Percentiles rank a stretch among this genome's conserved stretches.
These are phyloP conservation scores for Pseudoperonospora humuli DNA, from an alignment of 352 stramenopile genomes.

Conservation along the genomic window DNA sequence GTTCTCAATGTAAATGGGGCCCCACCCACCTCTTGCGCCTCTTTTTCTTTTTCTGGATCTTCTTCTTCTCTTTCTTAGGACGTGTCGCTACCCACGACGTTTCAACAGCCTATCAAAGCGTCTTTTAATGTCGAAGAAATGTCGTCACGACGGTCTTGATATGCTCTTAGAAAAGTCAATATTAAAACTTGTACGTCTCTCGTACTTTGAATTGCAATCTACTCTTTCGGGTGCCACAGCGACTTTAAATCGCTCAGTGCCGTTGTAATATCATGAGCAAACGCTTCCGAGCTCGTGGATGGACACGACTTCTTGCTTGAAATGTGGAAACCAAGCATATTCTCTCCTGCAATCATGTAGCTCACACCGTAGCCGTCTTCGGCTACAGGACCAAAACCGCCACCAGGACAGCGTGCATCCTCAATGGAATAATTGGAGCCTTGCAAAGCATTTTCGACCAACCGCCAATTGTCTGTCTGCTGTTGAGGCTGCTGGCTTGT, in stretches of 20 bases:
- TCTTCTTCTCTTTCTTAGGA: not conserved
- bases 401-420: constrained; percentile 64
- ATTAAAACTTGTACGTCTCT: not conserved
- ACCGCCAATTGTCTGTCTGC: constrained; percentile 78
- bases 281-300: constrained; percentile 73
- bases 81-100: not conserved
- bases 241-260: constrained; percentile 78
- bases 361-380: constrained; percentile 87
- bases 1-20: not conserved
- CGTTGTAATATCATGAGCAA: constrained; percentile 62
- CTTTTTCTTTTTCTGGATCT: not conserved
- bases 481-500: constrained; percentile 88
- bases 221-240: constrained; percentile 41
- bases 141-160: too few species aligned
- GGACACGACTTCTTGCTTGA: constrained; percentile 79
- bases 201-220: not conserved
- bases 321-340: constrained; percentile 89
- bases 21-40: not conserved
- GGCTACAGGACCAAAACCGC: constrained; percentile 85
- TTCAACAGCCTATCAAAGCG: not conserved
- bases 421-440: constrained; percentile 47
- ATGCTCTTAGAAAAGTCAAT: too few species aligned
- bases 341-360: constrained; percentile 87
- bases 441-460: constrained; percentile 57
- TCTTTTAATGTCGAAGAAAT: too few species aligned